A percentile compares a stretch with the other conserved stretches of the same genome.
phyloP scores from a whole-genome alignment of 2,329 filamentous ascomycete species.

The Beauveria varroae region DNA sequence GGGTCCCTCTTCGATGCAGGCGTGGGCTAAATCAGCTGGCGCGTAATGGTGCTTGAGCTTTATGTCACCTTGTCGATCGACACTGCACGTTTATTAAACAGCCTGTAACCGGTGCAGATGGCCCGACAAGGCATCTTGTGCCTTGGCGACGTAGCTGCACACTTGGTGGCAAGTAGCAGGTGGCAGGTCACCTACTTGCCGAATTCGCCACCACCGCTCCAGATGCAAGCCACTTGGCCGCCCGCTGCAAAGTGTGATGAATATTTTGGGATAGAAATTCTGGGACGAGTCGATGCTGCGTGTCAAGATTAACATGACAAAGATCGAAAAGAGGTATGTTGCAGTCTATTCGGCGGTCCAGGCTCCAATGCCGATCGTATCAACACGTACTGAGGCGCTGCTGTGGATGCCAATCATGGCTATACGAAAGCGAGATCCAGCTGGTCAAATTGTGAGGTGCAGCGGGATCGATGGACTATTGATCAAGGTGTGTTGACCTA shows the following conservation, averaged over 20 bases:
- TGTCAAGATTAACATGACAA: neutral
- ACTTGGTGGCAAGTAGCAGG: neutral
- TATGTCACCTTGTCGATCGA: neutral
- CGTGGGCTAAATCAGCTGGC: neutral
- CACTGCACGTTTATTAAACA: conserved; percentile 3
- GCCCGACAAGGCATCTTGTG: neutral
- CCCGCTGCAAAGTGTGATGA: neutral
- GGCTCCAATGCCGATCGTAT: neutral
- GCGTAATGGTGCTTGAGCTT: neutral
- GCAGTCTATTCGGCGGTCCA: neutral
- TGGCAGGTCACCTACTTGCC: too few species aligned
- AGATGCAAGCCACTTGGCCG: neutral
- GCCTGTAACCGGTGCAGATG: neutral
- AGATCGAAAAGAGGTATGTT: neutral
- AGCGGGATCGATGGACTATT: neutral
- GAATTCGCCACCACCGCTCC: neutral
- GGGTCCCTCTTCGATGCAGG: neutral
- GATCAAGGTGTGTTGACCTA: too few species aligned
- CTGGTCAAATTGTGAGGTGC: neutral
- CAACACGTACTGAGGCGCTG: neutral
- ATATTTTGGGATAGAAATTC: too few species aligned
- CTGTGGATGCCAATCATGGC: neutral
- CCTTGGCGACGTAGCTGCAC: neutral
- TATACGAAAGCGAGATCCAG: too few species aligned
- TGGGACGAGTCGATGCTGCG: neutral